A percentile compares a stretch with the other conserved stretches of the same genome.
These are phyloP conservation scores for Cordia subcordata DNA, from an alignment of 257 asterid genomes.

Conservation along the genomic window DNA sequence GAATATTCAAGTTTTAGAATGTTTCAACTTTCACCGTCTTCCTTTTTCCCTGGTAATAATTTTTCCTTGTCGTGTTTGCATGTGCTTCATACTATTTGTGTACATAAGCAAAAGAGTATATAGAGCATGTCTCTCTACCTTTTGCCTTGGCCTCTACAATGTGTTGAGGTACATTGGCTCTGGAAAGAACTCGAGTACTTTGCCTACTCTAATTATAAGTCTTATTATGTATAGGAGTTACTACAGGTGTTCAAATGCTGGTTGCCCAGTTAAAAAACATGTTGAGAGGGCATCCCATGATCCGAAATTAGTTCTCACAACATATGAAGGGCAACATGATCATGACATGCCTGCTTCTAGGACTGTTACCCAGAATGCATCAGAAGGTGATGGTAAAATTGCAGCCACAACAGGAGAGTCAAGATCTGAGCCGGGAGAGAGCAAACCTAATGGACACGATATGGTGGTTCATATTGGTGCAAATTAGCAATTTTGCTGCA, in stretches of 20 bases:
- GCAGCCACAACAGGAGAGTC: slow-evolving; percentile 36
- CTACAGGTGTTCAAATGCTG: slow-evolving; percentile 76
- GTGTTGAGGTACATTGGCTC: too few relatives aligned
- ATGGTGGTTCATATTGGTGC: slow-evolving; percentile 57
- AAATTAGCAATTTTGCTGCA: slow-evolving; percentile 20
- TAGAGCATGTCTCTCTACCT: too few relatives aligned
- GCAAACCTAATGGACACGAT: slow-evolving; percentile 37
- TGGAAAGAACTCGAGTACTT: too few relatives aligned
- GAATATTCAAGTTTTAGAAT: too few relatives aligned
- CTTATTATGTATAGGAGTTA: slow-evolving; percentile 59
- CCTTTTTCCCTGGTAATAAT: too few relatives aligned
- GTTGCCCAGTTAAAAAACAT: slow-evolving; percentile 87
- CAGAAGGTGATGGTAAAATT: slow-evolving; percentile 27
- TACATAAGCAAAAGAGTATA: too few relatives aligned
- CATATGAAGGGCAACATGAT: slow-evolving; percentile 76
- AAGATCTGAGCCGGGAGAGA: slow-evolving; percentile 50
- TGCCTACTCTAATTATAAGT: slow-evolving; percentile 1
- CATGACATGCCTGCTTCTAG: slow-evolving; percentile 61
- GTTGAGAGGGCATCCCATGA: slow-evolving; percentile 89
- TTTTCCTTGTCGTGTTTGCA: too few relatives aligned
- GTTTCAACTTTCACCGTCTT: too few relatives aligned
- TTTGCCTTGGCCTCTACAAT: too few relatives aligned
- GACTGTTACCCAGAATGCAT: slow-evolving; percentile 31
- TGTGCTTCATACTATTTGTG: too few relatives aligned
- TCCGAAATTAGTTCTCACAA: slow-evolving; percentile 62